These are phyloP conservation scores for Plicaturopsis crispa DNA, from an alignment of 768 basidiomycete species.

Conservation along the genomic window DNA sequence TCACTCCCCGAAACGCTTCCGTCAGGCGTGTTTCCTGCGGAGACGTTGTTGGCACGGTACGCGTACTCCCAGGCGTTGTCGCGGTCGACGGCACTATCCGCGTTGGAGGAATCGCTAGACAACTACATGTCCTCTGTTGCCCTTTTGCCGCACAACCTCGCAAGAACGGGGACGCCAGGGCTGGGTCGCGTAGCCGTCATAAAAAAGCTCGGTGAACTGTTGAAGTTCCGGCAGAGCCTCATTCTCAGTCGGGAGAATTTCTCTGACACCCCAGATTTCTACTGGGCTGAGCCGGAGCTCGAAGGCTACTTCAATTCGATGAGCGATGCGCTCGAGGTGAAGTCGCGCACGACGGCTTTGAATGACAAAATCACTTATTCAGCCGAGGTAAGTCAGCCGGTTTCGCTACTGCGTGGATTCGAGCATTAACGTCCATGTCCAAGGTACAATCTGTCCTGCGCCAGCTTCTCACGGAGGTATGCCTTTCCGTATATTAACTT, in stretches of 20 bases:
- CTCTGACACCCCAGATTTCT: conserved; percentile 84
- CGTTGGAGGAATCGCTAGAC: conserved; percentile 79
- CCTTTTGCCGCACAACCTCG: conserved; percentile 65
- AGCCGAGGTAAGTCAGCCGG: conserved; percentile 46
- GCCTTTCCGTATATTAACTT: conserved; percentile 1
- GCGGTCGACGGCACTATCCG: conserved; percentile 81
- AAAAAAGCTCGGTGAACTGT: conserved; percentile 85
- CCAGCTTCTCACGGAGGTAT: conserved; percentile 82
- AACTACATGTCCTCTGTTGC: conserved; percentile 80
- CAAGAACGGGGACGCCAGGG: conserved; percentile 77
- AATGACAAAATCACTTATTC: conserved; percentile 94
- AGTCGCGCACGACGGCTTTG: conserved; percentile 67
- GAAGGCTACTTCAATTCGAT: conserved; percentile 87
- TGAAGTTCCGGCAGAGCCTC: conserved; percentile 87
- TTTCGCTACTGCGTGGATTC: background rate
- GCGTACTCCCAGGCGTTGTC: conserved; percentile 89
- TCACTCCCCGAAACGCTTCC: conserved; percentile 40
- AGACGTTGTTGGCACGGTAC: conserved; percentile 80
- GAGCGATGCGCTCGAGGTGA: conserved; percentile 81
- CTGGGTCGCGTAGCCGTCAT: conserved; percentile 78
- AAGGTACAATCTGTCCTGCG: conserved; percentile 83
- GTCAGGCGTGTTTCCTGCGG: conserved; percentile 41
- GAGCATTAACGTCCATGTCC: conserved; percentile 3
- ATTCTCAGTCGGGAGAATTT: conserved; percentile 89
- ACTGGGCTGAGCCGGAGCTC: conserved; percentile 90